Conservation (phyloP, 345 rosid species). For the Pistacia integerrima region DNA sequence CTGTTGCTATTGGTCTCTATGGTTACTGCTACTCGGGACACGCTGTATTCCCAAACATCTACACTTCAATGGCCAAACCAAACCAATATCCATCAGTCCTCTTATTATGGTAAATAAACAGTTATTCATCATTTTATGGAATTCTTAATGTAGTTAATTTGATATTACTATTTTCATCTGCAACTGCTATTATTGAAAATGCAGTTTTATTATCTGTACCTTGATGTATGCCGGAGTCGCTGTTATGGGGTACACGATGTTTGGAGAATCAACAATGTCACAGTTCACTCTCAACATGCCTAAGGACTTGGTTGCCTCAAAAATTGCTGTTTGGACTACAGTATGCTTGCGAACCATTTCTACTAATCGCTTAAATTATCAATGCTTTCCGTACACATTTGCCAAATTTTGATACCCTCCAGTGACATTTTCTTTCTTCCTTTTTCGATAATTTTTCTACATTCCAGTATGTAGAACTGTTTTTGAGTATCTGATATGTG, state of each 20-base stretch:
- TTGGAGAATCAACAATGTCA: slow-evolving; percentile 71
- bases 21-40: slow-evolving; percentile 98
- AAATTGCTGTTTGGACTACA: slow-evolving; percentile 95
- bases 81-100: slow-evolving; percentile 73
- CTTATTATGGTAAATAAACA: slow-evolving; percentile 53
- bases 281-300: slow-evolving; percentile 97
- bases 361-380: neutral
- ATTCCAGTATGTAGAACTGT: too few species aligned
- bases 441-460: too few species aligned
- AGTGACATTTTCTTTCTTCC: neutral
- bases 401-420: neutral
- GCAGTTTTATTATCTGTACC: slow-evolving; percentile 76
- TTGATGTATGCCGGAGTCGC: slow-evolving; percentile 85
- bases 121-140: too few species aligned
- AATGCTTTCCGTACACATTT: neutral
- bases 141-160: neutral
- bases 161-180: neutral
- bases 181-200: neutral
- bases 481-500: too few species aligned
- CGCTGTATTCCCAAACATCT: slow-evolving; percentile 95
- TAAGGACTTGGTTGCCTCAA: slow-evolving; percentile 77
- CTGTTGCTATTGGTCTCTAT: slow-evolving; percentile 95
- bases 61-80: slow-evolving; percentile 87
- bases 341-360: slow-evolving; percentile 36
- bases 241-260: slow-evolving; percentile 85